Percentiles rank a stretch among this genome's conserved stretches.
Conservation (phyloP, 129 eudicot species). For the Tagetes patula region DNA sequence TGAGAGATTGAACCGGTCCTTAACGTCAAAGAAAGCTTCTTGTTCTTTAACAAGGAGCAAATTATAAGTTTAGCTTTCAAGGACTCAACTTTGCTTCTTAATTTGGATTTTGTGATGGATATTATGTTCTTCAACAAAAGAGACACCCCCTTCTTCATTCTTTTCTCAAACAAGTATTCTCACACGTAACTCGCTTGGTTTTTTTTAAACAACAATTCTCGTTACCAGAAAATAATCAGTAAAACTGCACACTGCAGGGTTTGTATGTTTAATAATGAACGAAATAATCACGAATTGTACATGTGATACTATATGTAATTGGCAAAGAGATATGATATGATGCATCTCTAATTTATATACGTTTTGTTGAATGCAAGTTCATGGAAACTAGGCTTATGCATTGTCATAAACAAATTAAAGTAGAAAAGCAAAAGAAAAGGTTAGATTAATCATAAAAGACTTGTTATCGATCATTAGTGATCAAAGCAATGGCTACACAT, state of each 20-base stretch:
- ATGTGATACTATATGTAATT: not conserved
- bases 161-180: not conserved
- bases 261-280: not conserved
- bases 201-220: not conserved
- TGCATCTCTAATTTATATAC: not conserved
- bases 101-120: constrained; percentile 54
- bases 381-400: not conserved
- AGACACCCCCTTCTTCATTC: constrained; percentile 49
- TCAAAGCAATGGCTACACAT: not conserved
- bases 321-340: not conserved
- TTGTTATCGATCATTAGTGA: not conserved
- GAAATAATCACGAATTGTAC: not conserved
- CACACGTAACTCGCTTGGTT: not conserved
- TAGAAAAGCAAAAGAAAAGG: not conserved
- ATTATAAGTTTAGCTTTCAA: constrained; percentile 48
- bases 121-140: constrained; percentile 45
- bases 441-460: not conserved
- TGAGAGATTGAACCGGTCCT: constrained; percentile 37
- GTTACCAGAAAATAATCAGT: too few relatives aligned
- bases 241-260: not conserved
- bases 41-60: constrained; percentile 47
- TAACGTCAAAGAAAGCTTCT: constrained; percentile 42
- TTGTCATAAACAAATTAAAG: not conserved
- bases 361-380: not conserved
- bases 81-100: constrained; percentile 54